Base-by-base conservation (phyloP, 208 protist genomes). In the Wallacemonas rigidus region DNA sequence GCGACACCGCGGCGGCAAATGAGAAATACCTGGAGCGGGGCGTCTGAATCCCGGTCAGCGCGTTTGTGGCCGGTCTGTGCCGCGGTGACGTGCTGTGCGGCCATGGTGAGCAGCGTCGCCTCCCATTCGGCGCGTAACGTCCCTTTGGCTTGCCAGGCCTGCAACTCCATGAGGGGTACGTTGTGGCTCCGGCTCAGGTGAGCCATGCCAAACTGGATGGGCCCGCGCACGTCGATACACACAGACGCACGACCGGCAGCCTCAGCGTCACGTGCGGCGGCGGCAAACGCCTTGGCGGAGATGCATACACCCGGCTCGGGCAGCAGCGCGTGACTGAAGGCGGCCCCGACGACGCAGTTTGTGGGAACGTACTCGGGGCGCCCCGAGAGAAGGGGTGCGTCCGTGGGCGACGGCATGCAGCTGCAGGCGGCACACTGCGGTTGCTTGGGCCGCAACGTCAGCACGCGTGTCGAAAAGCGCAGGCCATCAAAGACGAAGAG, bases 401-500 rank as follows among this genome's bases (percentile, higher is more conserved):
- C 55, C 9, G 3, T 67, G 7, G 36, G 26, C 39, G 26, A 51
- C 51, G 75, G 38, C 26, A 8, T 57, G 79, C 1, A 45, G 47
- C 85, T 77, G 81, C 96, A 98, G 0, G 91, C 87, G 12, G 45
- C 15, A 69, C 96, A 98, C 43, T 79, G 7, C 2, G 56, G 60
- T 64, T 88, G 77, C 47, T 83, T 64, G 7, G 53, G 64, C 6
- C 93, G 88, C 48, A 98, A 77, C 60, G 76, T 69, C 41, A 97
- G 92, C 62, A 94, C 87, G 9, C 88, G 82, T 14, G 81, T 76
- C 3, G 81, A 81, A 51, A 86, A 81, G 39, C 79, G 83, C 1
- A 93, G 83, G 0, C 89, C 95, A 65, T 98, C 85, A 65, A 97
- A 96, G 26, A 97, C 11, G n/a, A 98, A 82, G 72, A 98, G 77